A percentile compares a stretch with the other conserved stretches of the same genome.
These are phyloP conservation scores for Xylaria telfairii DNA, from an alignment of 495 filamentous ascomycete genomes.

Conservation along the genomic window DNA sequence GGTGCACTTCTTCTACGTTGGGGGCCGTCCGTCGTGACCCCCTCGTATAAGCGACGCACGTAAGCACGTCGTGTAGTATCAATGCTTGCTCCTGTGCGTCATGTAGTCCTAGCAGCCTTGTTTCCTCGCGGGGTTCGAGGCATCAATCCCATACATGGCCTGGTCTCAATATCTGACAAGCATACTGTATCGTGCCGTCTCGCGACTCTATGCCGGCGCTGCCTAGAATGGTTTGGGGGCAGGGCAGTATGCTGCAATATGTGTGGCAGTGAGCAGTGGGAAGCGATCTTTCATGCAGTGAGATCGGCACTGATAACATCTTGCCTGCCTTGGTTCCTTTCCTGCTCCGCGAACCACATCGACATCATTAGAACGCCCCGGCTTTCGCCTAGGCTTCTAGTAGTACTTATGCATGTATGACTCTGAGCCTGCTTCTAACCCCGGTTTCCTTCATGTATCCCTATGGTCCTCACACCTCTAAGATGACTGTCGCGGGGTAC, in stretches of 20 bases:
- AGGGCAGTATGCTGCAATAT: slow-evolving; percentile 2
- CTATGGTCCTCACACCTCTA: background rate
- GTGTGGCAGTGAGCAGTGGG: too few relatives aligned
- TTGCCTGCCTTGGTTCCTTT: background rate
- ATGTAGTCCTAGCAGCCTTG: slow-evolving; percentile 5
- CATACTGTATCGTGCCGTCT: background rate
- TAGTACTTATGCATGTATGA: background rate
- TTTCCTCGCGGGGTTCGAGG: background rate
- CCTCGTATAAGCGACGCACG: background rate
- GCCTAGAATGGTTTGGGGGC: slow-evolving; percentile 9
- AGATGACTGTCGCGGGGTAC: background rate
- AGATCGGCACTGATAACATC: background rate
- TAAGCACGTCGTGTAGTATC: background rate
- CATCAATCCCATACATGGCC: background rate
- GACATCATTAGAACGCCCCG: background rate
- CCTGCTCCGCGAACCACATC: background rate
- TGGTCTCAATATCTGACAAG: background rate
- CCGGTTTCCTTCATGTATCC: background rate
- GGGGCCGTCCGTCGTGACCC: slow-evolving; percentile 14
- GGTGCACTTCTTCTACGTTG: background rate
- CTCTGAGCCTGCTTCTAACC: background rate
- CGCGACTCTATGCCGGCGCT: background rate
- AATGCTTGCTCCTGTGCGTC: background rate
- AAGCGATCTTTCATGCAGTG: background rate
- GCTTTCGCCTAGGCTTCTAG: background rate